Conservation (phyloP, 257 asterid species). For the Plantago ovata region DNA sequence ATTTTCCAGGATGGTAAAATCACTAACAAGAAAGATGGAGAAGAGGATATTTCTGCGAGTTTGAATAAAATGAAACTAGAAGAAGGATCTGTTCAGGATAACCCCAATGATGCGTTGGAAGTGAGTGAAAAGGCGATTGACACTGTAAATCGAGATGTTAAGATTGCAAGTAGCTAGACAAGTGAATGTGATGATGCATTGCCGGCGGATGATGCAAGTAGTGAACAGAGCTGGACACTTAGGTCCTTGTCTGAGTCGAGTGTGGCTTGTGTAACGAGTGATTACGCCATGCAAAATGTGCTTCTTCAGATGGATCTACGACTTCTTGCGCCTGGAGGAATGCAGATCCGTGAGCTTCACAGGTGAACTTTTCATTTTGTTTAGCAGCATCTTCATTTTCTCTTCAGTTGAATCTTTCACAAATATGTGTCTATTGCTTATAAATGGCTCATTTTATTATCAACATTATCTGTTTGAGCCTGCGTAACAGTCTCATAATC, state of each 20-base stretch:
- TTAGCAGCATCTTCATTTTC: not conserved
- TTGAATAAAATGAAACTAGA: constrained; percentile 54
- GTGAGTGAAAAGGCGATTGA: constrained; percentile 21
- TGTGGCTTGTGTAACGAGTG: constrained; percentile 90
- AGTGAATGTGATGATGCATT: constrained; percentile 40
- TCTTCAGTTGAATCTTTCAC: not conserved
- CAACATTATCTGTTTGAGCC: not conserved
- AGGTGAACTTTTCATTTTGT: constrained; percentile 35
- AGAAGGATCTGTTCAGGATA: constrained; percentile 40
- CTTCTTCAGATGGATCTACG: constrained; percentile 93
- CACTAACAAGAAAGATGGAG: constrained; percentile 21
- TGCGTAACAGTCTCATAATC: not conserved
- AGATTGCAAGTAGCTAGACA: constrained; percentile 33
- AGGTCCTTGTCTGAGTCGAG: constrained; percentile 86
- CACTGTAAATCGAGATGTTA: constrained; percentile 20
- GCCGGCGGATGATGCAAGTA: constrained; percentile 61
- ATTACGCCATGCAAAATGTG: constrained; percentile 98
- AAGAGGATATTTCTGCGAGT: constrained; percentile 41
- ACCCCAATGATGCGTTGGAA: constrained; percentile 20
- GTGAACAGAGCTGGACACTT: constrained; percentile 95
- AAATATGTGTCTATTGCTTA: not conserved
- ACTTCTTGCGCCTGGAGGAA: constrained; percentile 97
- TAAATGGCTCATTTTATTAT: constrained; percentile 4
- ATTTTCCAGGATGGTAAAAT: constrained; percentile 18
- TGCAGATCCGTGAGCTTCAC: constrained; percentile 96